These are phyloP conservation scores for Pythium scleroteichum DNA, from an alignment of 352 stramenopile species.

Conservation along the genomic window DNA sequence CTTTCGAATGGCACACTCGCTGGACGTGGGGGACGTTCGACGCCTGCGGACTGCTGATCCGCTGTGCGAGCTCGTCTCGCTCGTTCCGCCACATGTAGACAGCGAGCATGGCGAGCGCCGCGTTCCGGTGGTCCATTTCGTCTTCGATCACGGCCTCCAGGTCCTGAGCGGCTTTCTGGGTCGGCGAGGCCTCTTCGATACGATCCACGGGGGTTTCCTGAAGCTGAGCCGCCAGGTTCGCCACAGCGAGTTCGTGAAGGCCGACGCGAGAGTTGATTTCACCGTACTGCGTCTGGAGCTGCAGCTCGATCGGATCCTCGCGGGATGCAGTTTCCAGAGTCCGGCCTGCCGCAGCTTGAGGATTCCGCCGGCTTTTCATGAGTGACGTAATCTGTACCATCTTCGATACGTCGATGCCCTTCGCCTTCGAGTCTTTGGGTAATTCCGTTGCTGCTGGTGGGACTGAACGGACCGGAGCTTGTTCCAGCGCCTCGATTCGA, in stretches of 20 bases:
- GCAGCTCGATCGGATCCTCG: constrained; percentile 29
- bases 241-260: constrained; percentile 38
- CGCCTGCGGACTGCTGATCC: neutral
- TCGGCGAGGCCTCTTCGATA: constrained; percentile 23
- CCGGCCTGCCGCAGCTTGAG: neutral
- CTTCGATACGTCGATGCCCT: constrained; percentile 4
- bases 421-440: neutral
- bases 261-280: constrained; percentile 17
- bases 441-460: too few relatives aligned
- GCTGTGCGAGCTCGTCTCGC: constrained; percentile 7
- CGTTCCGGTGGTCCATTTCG: constrained; percentile 39
- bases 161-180: constrained; percentile 42
- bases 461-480: neutral
- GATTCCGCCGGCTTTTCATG: constrained; percentile 11
- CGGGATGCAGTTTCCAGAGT: neutral
- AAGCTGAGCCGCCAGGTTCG: constrained; percentile 30
- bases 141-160: constrained; percentile 34
- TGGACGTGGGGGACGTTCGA: constrained; percentile 10
- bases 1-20: constrained; percentile 13
- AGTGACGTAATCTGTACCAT: constrained; percentile 17
- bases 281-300: constrained; percentile 20
- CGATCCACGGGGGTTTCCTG: constrained; percentile 30
- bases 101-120: constrained; percentile 42
- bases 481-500: constrained; percentile 6
- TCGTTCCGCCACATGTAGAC: constrained; percentile 32